Evolutionary conservation across 1,284 basidiomycete genomes (phyloP).

Genomic region (Leccinum angustisporum): DNA sequence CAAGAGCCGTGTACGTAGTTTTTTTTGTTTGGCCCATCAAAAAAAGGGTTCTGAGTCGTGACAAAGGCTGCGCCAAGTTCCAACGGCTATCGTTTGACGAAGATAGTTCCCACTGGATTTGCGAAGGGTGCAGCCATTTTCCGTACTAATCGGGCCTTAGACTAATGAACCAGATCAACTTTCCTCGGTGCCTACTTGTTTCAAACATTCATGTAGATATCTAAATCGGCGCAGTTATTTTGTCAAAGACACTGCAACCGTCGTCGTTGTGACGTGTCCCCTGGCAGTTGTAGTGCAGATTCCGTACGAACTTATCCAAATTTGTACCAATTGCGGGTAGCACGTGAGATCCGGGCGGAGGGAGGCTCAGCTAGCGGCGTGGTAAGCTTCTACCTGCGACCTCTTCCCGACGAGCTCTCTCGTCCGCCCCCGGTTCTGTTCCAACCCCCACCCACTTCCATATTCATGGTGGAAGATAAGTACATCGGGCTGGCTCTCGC

Average conservation of each 20-base stretch:
- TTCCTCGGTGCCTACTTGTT: background rate
- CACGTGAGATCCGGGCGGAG: slow-evolving; percentile 16
- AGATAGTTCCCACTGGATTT: background rate
- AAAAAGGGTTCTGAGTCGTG: background rate
- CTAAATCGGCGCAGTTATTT: background rate
- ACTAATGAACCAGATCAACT: background rate
- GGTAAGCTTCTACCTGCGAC: slow-evolving; percentile 8
- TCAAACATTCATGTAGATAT: background rate
- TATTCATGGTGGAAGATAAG: slow-evolving; percentile 80
- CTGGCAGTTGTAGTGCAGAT: too few species aligned
- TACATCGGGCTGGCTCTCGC: slow-evolving; percentile 90
- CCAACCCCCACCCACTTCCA: slow-evolving; percentile 3
- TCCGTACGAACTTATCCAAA: background rate
- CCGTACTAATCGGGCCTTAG: too few species aligned
- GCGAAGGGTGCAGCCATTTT: too few species aligned
- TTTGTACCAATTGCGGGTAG: background rate
- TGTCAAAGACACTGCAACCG: background rate
- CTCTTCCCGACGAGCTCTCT: slow-evolving; percentile 5
- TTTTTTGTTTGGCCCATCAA: background rate
- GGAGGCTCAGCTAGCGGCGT: slow-evolving; percentile 4
- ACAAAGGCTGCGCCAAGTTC: too few species aligned
- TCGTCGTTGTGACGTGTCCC: background rate
- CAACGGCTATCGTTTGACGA: background rate
- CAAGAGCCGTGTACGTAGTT: background rate
- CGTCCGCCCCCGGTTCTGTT: slow-evolving; percentile 6